Evolutionary conservation across 2,329 filamentous ascomycete species (phyloP), one percentile per base, ranked within the genome.

Genomic region (Pseudogymnoascus sp.): DNA sequence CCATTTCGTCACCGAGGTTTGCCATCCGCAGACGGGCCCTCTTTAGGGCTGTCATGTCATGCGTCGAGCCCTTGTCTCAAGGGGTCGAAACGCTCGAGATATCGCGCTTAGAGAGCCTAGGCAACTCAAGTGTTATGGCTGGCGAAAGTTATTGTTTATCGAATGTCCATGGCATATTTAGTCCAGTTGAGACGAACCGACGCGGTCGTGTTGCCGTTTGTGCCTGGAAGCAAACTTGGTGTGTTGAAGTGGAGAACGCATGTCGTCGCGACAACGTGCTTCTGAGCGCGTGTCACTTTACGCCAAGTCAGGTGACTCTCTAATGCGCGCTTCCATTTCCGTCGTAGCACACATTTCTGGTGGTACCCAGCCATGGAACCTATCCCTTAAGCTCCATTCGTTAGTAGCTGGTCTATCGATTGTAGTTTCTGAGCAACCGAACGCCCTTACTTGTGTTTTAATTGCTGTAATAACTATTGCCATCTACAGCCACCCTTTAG

Each of bases 251-350:
- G 50, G 50, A 56, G 29, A 56, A 56, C 16, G n/a, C 50, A 56
- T 56, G 50, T 56, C 50, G 50, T 56, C 50, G 50, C 50, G 50
- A 56, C 50, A 56, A 56, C 50, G 50, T 33, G 29, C 50, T 33
- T 56, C 50, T 16, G 50, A 56, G 26, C 50, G 50, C 50, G 50
- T 56, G 50, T 35, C 50, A 56, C 50, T 56, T 56, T 56, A 56
- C 50, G 50, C 50, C 24, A 56, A 56, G 6, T 56, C 50, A 56
- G 26, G 50, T 56, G 50, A 56, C 16, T n/a, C 19, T 6, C 6
- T 0, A 7, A n/a, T 56, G n/a, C 6, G 13, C 6, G 6, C 10
- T 33, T 56, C 50, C 10, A 11, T 4, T 33, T 56, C 29, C 1
- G 6, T 19, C 5, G 10, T 26, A 33, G 50, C 14, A 56, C 10